Evolutionary conservation across 225 moss, liverwort and hornwort genomes (phyloP).

Genomic region (Lunularia cruciata): DNA sequence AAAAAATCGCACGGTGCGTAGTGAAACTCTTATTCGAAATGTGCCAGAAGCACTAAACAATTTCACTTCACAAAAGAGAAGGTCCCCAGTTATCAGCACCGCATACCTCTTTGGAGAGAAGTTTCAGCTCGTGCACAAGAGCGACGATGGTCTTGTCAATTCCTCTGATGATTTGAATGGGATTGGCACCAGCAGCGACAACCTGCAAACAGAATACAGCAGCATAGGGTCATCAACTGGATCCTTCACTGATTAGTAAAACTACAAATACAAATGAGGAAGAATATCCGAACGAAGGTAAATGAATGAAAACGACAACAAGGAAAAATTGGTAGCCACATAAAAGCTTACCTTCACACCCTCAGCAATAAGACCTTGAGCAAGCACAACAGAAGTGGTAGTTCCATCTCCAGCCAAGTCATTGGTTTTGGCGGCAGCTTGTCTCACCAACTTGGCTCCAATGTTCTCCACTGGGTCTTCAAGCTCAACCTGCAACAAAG

Average conservation of each 20-base stretch:
- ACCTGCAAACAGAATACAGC: constrained; percentile 67
- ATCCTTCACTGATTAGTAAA: too few relatives aligned
- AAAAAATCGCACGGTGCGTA: background rate
- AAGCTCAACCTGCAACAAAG: constrained; percentile 68
- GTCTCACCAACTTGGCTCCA: constrained; percentile 89
- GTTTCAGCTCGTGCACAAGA: constrained; percentile 78
- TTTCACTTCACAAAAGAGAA: background rate
- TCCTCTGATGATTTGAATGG: constrained; percentile 90
- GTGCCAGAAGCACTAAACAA: background rate
- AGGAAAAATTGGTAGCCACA: too few relatives aligned
- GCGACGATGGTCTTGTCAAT: constrained; percentile 84
- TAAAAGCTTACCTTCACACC: constrained; percentile 71
- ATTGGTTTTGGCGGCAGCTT: constrained; percentile 97
- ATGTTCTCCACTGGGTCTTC: constrained; percentile 97
- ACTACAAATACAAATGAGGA: too few relatives aligned
- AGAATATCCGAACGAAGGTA: too few relatives aligned
- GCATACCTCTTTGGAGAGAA: constrained; percentile 75
- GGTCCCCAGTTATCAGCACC: background rate
- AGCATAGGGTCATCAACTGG: too few relatives aligned
- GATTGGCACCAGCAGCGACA: constrained; percentile 97
- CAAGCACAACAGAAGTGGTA: constrained; percentile 94
- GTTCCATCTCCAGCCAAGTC: constrained; percentile 97
- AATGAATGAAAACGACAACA: too few relatives aligned
- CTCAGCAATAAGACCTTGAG: constrained; percentile 96
- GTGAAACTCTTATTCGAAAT: background rate